These are phyloP conservation scores for Hydnomerulius pinastri DNA, from an alignment of 768 basidiomycete species.

Conservation along the genomic window DNA sequence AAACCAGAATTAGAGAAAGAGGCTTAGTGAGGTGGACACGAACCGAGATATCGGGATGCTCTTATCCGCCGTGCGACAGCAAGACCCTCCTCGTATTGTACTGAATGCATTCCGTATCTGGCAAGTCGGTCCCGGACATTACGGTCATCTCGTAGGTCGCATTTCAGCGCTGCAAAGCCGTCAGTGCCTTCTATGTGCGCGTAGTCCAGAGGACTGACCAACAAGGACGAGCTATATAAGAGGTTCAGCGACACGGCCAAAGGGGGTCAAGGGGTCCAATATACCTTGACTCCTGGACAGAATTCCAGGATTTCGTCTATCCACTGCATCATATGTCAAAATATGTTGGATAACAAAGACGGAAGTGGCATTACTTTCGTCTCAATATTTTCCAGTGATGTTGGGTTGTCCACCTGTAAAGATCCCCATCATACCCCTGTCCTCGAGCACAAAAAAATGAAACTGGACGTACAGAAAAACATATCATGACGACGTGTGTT, in stretches of 20 bases:
- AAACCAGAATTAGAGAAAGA: background rate
- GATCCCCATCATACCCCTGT: background rate
- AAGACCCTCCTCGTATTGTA: slow-evolving; percentile 92
- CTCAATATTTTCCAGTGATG: slow-evolving; percentile 96
- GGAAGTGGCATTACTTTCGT: slow-evolving; percentile 58
- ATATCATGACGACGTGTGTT: slow-evolving; percentile 94
- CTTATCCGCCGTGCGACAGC: slow-evolving; percentile 88
- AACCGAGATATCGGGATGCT: slow-evolving; percentile 90
- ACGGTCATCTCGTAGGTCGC: slow-evolving; percentile 88
- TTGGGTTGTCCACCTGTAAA: slow-evolving; percentile 84
- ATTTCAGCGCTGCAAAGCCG: slow-evolving; percentile 75
- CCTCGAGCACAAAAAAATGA: background rate
- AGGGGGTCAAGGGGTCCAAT: slow-evolving; percentile 6
- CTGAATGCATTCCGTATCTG: slow-evolving; percentile 66
- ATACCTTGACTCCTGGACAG: slow-evolving; percentile 93
- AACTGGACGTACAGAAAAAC: slow-evolving; percentile 81
- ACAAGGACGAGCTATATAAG: slow-evolving; percentile 75
- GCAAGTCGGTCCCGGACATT: slow-evolving; percentile 70
- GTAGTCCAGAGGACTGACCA: slow-evolving; percentile 52
- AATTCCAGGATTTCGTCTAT: slow-evolving; percentile 89
- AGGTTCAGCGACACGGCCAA: slow-evolving; percentile 9
- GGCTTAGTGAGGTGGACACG: no score
- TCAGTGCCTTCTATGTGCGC: slow-evolving; percentile 10
- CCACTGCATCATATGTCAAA: slow-evolving; percentile 58
- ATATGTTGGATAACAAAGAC: background rate